Conservation (phyloP, 495 filamentous ascomycete species). For the Daldinia decipiens region DNA sequence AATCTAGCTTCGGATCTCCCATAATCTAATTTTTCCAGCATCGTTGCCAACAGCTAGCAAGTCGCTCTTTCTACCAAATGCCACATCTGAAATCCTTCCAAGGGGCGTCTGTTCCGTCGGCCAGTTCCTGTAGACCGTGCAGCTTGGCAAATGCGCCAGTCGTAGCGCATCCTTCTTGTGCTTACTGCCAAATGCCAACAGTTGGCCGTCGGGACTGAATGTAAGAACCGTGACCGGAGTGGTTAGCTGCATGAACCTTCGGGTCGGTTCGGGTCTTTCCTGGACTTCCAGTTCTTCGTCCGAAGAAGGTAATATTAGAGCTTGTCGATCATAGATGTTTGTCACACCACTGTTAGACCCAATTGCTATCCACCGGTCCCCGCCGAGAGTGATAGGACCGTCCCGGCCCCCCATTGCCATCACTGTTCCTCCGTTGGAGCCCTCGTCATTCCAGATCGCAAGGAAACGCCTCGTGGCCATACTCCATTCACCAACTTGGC, state of each 20-base stretch:
- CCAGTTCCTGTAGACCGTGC: conserved; percentile 96
- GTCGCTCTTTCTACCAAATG: conserved; percentile 75
- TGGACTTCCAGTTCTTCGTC: conserved; percentile 64
- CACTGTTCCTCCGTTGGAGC: conserved; percentile 84
- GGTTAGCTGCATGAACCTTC: conserved; percentile 83
- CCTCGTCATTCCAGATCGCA: conserved; percentile 89
- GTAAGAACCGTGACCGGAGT: conserved; percentile 79
- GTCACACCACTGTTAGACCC: conserved; percentile 86
- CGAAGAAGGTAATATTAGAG: conserved; percentile 61
- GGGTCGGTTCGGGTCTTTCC: conserved; percentile 72
- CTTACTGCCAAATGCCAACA: conserved; percentile 82
- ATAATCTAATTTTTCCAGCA: conserved; percentile 82
- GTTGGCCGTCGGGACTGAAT: conserved; percentile 88
- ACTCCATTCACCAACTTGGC: conserved; percentile 93
- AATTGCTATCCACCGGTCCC: conserved; percentile 86
- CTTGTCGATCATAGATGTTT: conserved; percentile 88
- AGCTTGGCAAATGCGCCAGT: conserved; percentile 89
- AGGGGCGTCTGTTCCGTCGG: conserved; percentile 90
- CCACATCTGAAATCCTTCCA: conserved; percentile 82
- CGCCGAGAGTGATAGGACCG: conserved; percentile 71
- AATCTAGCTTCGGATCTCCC: conserved; percentile 74
- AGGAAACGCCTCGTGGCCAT: conserved; percentile 70
- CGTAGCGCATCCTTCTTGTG: conserved; percentile 89
- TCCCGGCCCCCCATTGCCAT: conserved; percentile 76
- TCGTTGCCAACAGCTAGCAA: conserved; percentile 88